Base-by-base conservation (phyloP, 805 yeast genomes). In the Hanseniaspora guilliermondii region DNA sequence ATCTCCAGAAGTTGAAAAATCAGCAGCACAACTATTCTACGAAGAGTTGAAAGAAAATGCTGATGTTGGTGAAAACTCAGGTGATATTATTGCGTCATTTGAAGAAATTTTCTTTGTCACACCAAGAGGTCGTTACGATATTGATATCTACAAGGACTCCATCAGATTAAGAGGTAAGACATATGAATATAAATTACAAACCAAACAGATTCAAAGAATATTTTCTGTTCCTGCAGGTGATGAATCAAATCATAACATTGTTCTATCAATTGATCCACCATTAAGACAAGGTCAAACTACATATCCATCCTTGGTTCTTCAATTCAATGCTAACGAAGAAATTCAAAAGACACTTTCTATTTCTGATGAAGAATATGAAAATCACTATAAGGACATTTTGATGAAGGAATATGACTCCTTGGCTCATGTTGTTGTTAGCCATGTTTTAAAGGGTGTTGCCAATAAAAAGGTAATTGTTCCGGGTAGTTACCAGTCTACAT, bases 71-170 rank as follows among this genome's bases (percentile, higher is more conserved):
- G 91, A 83, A 68, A 91, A 83, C 49, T 82, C 95, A 0, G 97
- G 97, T 39, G 95, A 89, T 60, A 93, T 96, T 8, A 84, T 93
- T 66, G 96, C 87, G 4, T 85, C 97, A 6, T 89, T 91, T 71
- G 79, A 85, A 49, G 97, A 91, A 62, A 80, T 89, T 4, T 75
- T 91, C 65, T 87, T 93, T 75, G 79, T 93, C 56, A 93, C 97
- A 1, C 98, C 98, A 63, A 83, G 98, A 76, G 98, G 98, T 60
- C 91, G 98, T 69, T 93, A 89, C 68, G 97, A 93, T 68, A 85
- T 93, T 62, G 97, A 91, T 68, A 83, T 93, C 82, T 93, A 86
- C 69, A 82, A 86, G 36, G 78, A 79, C 32, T 85, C 93, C 50
- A 78, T 93, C 69, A 81, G 97, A 65, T 76, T 93, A 52, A 81